Evolutionary conservation across 2,329 filamentous ascomycete species (phyloP), one percentile per base, ranked within the genome.

Genomic region (Dothidotthia symphoricarpi): DNA sequence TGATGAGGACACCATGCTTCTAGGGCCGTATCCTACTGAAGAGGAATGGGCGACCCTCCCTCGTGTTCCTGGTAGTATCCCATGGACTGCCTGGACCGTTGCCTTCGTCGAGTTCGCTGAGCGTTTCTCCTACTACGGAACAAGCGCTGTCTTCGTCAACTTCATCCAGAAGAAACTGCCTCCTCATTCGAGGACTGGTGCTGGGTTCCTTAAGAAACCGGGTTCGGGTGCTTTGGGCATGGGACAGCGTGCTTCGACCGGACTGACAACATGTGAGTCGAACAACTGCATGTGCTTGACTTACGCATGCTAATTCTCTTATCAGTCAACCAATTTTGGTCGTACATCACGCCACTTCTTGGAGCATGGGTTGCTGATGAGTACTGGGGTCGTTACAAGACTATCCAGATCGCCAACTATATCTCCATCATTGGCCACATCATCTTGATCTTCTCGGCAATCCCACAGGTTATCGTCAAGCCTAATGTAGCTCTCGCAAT

Each of bases 321-420:
- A 4, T 3, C 17, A 56, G 48, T 76, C 59, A 77, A 77, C 60
- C 70, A 74, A 41, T 77, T 78, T 54, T 78, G 74, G 73, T 74
- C 69, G 34, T 78, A 77, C 55, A 64, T 80, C 15, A 79, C 77
- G 2, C 79, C 80, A 6, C 75, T 82, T 33, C 50, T 76, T 28
- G 75, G 77, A 58, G 80, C 77, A 36, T 74, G 80, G 39, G 55
- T 82, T 32, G 77, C 80, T 15, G 80, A 83, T 56, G 72, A 76
- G 34, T 81, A 78, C 61, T 68, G 78, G 33, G 79, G 80, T 28
- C 75, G 80, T 50, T 82, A 79, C 60, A 77, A 75, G 49, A 79
- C 80, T 1, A 77, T 83, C 31, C 64, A 77, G 34, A 57, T 72
- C 45, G 80, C 81, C 57, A 75, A 75, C 38, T 48, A 69, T 24